Percentiles rank a stretch among this genome's conserved stretches.
phyloP scores from a whole-genome alignment of 2,329 filamentous ascomycete species.

The Epichloe hybrida region DNA sequence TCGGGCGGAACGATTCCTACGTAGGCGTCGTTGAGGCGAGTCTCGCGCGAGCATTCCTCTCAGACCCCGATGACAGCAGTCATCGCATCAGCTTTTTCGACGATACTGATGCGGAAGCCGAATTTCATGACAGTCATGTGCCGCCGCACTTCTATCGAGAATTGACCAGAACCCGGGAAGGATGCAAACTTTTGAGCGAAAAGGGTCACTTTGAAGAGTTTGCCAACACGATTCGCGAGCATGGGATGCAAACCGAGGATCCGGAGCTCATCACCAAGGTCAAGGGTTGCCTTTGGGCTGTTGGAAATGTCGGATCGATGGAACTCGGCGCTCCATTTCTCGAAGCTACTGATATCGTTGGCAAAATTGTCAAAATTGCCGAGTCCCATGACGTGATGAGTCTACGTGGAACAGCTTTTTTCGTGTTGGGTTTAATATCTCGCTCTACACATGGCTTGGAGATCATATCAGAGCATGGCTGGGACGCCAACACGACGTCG shows the following conservation, averaged over 20 bases:
- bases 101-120: conserved; percentile 41
- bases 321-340: conserved; percentile 90
- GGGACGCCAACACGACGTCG: conserved; percentile 80
- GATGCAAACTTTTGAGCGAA: conserved; percentile 75
- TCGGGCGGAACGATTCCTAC: conserved; percentile 93
- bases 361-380: conserved; percentile 76
- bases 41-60: conserved; percentile 70
- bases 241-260: conserved; percentile 75
- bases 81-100: conserved; percentile 45
- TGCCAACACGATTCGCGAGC: conserved; percentile 72
- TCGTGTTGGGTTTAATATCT: conserved; percentile 85
- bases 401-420: conserved; percentile 82
- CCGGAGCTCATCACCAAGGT: conserved; percentile 78
- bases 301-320: conserved; percentile 97
- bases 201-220: conserved; percentile 98
- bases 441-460: conserved; percentile 84
- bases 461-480: conserved; percentile 77
- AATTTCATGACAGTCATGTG: conserved; percentile 52
- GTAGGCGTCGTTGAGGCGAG: conserved; percentile 93
- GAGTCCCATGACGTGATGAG: conserved; percentile 83
- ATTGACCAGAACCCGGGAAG: conserved; percentile 81
- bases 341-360: conserved; percentile 81
- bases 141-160: conserved; percentile 98
- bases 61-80: conserved; percentile 45
- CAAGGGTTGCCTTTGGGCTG: conserved; percentile 93